Percentiles rank a stretch among this genome's conserved stretches.
These are phyloP conservation scores for Coemansia sp. DNA, from an alignment of 192 early-diverging fungal genomes.

Conservation along the genomic window DNA sequence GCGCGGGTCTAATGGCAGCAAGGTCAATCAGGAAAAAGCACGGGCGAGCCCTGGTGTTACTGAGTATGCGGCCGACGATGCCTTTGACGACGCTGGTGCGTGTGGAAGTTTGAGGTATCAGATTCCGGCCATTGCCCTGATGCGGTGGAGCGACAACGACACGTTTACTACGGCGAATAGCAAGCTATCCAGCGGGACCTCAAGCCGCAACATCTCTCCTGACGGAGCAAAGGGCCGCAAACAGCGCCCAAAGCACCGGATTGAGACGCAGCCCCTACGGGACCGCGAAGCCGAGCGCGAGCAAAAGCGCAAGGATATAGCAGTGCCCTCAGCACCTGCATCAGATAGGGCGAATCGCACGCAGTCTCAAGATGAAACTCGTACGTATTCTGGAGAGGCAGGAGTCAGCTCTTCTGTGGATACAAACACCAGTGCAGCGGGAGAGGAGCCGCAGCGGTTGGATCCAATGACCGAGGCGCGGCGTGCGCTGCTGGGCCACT, in stretches of 20 bases:
- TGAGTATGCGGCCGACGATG: slow-evolving; percentile 23
- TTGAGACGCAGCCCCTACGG: slow-evolving; percentile 49
- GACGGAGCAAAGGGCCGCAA: slow-evolving; percentile 22
- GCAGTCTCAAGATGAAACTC: not conserved
- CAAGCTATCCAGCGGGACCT: slow-evolving; percentile 21
- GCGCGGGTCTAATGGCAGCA: not conserved
- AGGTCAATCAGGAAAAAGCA: not conserved
- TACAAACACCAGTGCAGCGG: not conserved
- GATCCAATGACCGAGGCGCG: slow-evolving; percentile 45
- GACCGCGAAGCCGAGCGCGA: slow-evolving; percentile 53
- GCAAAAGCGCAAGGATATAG: slow-evolving; percentile 7
- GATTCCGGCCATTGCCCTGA: slow-evolving; percentile 13
- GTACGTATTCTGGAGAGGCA: not conserved
- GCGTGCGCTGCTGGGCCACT: slow-evolving; percentile 44
- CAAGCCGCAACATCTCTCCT: slow-evolving; percentile 35
- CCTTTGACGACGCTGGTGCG: slow-evolving; percentile 32
- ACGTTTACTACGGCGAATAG: not conserved
- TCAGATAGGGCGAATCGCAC: not conserved
- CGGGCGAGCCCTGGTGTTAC: not conserved
- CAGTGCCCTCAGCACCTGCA: not conserved
- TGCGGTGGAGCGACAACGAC: slow-evolving; percentile 14
- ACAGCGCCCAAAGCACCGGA: slow-evolving; percentile 28
- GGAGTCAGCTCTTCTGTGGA: not conserved
- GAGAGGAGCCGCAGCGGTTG: not conserved
- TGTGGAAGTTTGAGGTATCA: slow-evolving; percentile 23